These are phyloP conservation scores for Venturia oleaginea DNA, from an alignment of 2,329 filamentous ascomycete genomes.

Conservation along the genomic window DNA sequence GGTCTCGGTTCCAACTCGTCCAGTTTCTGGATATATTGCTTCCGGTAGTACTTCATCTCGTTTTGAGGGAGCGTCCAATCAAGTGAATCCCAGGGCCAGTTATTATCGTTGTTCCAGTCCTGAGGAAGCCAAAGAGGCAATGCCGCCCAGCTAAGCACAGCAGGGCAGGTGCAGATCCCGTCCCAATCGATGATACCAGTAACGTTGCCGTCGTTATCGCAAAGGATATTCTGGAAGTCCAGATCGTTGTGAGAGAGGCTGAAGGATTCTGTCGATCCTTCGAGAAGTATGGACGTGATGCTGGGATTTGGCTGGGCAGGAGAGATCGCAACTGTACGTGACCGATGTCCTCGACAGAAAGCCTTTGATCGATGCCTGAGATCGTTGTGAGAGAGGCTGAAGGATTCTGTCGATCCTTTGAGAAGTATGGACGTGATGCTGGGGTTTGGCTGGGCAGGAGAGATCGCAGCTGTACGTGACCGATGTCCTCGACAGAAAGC, in stretches of 20 bases:
- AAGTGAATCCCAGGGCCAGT: background rate
- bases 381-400: constrained; percentile 11
- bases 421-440: background rate
- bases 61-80: background rate
- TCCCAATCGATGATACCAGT: constrained; percentile 11
- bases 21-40: background rate
- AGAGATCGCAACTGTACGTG: background rate
- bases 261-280: background rate
- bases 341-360: background rate
- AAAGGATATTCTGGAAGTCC: constrained; percentile 13
- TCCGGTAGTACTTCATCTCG: background rate
- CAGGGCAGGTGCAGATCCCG: background rate
- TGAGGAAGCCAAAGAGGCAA: background rate
- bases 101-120: background rate
- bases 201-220: constrained; percentile 13
- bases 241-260: constrained; percentile 10
- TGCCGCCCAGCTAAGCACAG: background rate
- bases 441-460: background rate
- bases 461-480: background rate
- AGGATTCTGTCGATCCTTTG: background rate
- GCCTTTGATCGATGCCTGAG: background rate
- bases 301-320: background rate
- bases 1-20: background rate
- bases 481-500: background rate
- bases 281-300: background rate